These are phyloP conservation scores for Rutstroemia sydowiana DNA, from an alignment of 2,329 filamentous ascomycete species.

Conservation along the genomic window DNA sequence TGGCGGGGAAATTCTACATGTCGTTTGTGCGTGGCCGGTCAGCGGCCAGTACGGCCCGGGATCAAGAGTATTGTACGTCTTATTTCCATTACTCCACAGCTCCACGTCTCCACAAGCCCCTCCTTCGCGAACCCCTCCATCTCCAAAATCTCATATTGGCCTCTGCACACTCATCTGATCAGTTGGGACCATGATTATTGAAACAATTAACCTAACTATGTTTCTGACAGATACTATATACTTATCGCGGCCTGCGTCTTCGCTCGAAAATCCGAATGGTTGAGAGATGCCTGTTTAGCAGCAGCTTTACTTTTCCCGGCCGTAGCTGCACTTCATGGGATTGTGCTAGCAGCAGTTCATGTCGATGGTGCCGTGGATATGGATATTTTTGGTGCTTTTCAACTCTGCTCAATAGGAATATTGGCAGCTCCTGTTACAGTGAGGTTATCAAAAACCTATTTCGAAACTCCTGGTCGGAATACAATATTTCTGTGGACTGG, in stretches of 20 bases:
- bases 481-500: conserved; percentile 60
- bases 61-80: conserved; percentile 42
- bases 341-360: conserved; percentile 53
- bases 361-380: conserved; percentile 59
- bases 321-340: conserved; percentile 55
- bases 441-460: conserved; percentile 55
- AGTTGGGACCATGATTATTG: no score
- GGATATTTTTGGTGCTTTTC: conserved; percentile 62
- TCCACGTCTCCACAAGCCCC: no score
- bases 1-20: conserved; percentile 31
- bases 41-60: conserved; percentile 51
- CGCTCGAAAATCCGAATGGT: conserved; percentile 53
- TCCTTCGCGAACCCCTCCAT: no score
- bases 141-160: no score
- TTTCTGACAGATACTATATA: conserved; percentile 48
- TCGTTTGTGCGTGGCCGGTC: conserved; percentile 50
- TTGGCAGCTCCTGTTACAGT: conserved; percentile 57
- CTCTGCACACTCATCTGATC: no score
- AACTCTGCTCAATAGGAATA: conserved; percentile 59
- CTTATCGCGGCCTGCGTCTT: conserved; percentile 56
- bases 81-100: not conserved
- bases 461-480: conserved; percentile 54
- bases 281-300: conserved; percentile 55
- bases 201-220: not conserved
- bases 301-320: conserved; percentile 56